Conservation (phyloP, 2,329 filamentous ascomycete species). For the Madurella fahalii region DNA sequence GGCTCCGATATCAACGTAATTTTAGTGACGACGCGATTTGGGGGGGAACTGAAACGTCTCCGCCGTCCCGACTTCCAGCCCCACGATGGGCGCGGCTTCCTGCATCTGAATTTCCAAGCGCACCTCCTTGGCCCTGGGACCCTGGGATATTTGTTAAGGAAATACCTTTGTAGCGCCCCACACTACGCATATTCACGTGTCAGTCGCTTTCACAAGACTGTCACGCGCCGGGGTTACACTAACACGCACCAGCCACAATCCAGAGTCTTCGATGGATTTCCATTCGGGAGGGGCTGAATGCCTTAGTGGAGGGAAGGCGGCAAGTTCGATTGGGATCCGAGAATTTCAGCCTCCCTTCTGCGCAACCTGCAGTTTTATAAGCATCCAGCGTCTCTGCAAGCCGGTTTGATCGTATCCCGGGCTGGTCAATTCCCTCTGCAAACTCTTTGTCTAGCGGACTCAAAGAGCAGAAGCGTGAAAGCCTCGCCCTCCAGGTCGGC, state of each 20-base stretch:
- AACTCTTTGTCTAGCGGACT: not conserved
- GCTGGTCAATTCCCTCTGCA: conserved; percentile 3
- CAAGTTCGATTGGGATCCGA: conserved; percentile 23
- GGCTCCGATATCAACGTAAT: not conserved
- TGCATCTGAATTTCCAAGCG: conserved; percentile 18
- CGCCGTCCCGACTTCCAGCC: conserved; percentile 4
- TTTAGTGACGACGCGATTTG: conserved; percentile 4
- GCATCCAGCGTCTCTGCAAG: conserved; percentile 12
- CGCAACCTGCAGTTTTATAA: conserved; percentile 21
- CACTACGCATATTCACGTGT: no score
- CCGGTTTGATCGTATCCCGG: conserved; percentile 10
- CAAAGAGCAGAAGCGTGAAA: not conserved
- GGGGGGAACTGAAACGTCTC: conserved; percentile 8
- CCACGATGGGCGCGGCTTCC: conserved; percentile 12
- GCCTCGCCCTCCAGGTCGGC: not conserved
- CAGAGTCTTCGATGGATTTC: conserved; percentile 30
- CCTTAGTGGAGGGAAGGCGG: conserved; percentile 23
- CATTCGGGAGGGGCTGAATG: conserved; percentile 28
- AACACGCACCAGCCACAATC: conserved; percentile 24
- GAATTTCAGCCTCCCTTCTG: conserved; percentile 26
- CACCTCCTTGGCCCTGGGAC: conserved; percentile 5
- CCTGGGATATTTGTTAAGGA: conserved; percentile 8
- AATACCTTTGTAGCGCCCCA: conserved; percentile 2
- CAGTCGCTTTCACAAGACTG: no score
- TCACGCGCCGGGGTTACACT: no score